phyloP scores from a whole-genome alignment of 805 yeast genomes.

The Cephaloascus albidus region DNA sequence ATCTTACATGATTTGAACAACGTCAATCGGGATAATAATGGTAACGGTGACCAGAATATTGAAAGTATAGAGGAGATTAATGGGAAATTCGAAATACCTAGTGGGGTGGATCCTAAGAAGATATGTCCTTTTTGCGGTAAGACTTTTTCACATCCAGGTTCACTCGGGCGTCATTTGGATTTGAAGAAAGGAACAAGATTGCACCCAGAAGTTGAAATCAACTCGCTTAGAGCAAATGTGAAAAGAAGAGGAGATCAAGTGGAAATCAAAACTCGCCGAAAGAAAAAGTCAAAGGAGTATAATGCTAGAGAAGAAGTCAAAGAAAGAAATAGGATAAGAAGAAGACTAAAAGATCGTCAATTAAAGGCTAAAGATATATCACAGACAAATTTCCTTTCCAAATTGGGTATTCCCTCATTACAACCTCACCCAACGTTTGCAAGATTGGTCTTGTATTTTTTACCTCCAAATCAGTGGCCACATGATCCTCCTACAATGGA shows the following conservation, averaged over 20 bases:
- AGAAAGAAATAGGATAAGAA: slow-evolving; percentile 32
- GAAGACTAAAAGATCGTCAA: slow-evolving; percentile 32
- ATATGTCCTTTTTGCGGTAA: slow-evolving; percentile 44
- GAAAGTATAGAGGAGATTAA: neutral
- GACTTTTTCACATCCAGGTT: slow-evolving; percentile 47
- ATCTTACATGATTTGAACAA: neutral
- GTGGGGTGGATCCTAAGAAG: slow-evolving; percentile 10
- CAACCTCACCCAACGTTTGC: slow-evolving; percentile 40
- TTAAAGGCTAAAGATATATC: slow-evolving; percentile 27
- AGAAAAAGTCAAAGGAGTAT: slow-evolving; percentile 29
- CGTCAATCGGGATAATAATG: neutral
- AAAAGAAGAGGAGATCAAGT: slow-evolving; percentile 41
- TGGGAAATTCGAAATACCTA: neutral
- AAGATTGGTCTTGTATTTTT: slow-evolving; percentile 34
- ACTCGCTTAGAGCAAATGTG: slow-evolving; percentile 35
- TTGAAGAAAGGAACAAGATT: slow-evolving; percentile 38
- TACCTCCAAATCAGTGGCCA: slow-evolving; percentile 40
- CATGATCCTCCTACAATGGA: slow-evolving; percentile 41
- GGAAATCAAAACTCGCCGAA: slow-evolving; percentile 27
- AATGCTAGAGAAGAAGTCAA: slow-evolving; percentile 38
- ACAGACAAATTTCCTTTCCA: slow-evolving; percentile 21
- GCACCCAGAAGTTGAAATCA: slow-evolving; percentile 44
- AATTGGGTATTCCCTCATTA: slow-evolving; percentile 25
- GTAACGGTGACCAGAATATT: neutral
- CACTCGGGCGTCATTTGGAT: slow-evolving; percentile 53